These are phyloP conservation scores for Eucalyptus pauciflora DNA, from an alignment of 345 rosid genomes.

Conservation along the genomic window DNA sequence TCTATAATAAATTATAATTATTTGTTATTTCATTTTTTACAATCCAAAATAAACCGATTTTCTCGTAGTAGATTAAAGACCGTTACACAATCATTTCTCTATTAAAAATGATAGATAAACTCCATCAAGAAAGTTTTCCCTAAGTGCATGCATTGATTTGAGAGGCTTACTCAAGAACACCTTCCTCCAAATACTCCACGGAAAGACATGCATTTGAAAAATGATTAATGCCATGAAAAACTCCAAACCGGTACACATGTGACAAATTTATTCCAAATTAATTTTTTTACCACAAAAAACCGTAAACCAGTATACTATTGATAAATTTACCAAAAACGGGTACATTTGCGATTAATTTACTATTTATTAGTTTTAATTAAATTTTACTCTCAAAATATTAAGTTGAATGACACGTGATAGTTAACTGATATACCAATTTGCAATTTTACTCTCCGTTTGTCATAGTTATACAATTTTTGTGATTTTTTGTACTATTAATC, in stretches of 20 bases:
- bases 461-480: too few species aligned
- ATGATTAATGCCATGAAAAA: too few species aligned
- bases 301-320: accelerated
- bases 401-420: accelerated
- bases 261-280: accelerated
- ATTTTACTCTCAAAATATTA: too few species aligned
- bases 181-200: background rate
- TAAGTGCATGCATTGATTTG: background rate
- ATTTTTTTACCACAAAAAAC: accelerated
- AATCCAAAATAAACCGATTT: too few species aligned
- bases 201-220: background rate
- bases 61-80: too few species aligned
- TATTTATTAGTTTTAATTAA: accelerated
- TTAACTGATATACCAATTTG: accelerated
- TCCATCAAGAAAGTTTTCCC: background rate
- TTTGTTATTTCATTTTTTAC: accelerated
- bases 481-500: too few species aligned
- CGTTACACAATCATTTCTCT: too few species aligned
- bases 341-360: accelerated
- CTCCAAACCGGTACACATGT: accelerated
- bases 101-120: background rate
- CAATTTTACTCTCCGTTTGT: accelerated
- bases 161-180: background rate
- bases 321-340: accelerated
- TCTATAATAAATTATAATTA: too few species aligned